phyloP scores from a whole-genome alignment of 139 green algal genomes.

The Dunaliella primolecta region DNA sequence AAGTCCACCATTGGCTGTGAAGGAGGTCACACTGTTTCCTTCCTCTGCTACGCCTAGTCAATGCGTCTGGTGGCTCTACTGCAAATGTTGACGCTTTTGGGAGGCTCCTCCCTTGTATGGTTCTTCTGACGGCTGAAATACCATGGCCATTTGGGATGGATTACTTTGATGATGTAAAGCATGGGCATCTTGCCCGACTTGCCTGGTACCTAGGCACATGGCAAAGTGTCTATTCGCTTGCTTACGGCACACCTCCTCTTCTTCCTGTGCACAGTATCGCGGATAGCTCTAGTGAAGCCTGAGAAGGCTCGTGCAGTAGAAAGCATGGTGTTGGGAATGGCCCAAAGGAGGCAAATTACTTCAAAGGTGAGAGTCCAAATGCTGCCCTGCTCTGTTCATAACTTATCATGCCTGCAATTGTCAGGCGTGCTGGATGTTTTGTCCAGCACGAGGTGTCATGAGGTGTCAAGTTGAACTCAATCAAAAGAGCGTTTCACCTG shows the following conservation, averaged over 20 bases:
- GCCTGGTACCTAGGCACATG: too few species aligned
- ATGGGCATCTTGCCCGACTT: not conserved
- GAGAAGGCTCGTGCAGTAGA: conserved; percentile 90
- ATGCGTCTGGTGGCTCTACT: not conserved
- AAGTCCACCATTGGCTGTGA: conserved; percentile 18
- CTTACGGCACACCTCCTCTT: too few species aligned
- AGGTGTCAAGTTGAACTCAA: too few species aligned
- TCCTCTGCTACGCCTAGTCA: not conserved
- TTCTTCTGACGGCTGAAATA: not conserved
- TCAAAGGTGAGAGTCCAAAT: conserved; percentile 75
- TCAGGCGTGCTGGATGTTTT: too few species aligned
- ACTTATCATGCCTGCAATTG: too few species aligned
- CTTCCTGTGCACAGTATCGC: conserved; percentile 74
- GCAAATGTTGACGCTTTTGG: not conserved
- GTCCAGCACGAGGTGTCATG: too few species aligned
- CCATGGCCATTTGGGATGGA: too few species aligned
- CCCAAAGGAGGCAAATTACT: conserved; percentile 67
- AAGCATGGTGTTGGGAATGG: conserved; percentile 81
- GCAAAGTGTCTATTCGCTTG: too few species aligned
- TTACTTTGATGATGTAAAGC: not conserved
- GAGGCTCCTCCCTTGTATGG: not conserved
- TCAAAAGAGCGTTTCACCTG: too few species aligned
- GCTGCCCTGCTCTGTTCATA: too few species aligned
- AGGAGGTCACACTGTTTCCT: not conserved
- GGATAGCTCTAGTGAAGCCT: conserved; percentile 94